Evolutionary conservation across 116 monocot genomes (phyloP).

Genomic region (Iris pallida): DNA sequence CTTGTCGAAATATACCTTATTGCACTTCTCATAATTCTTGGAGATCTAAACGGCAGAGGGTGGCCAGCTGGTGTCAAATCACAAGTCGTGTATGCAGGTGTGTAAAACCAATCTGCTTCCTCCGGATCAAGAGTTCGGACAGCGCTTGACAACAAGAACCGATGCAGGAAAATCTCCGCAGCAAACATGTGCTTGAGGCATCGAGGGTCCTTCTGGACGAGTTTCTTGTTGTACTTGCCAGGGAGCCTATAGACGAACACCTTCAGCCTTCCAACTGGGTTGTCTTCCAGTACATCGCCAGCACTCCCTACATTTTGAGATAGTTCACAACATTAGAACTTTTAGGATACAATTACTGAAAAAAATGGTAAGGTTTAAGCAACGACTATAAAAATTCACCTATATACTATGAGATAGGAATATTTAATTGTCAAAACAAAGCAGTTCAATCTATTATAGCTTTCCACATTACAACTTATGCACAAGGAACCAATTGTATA

Average conservation of each 20-base stretch:
- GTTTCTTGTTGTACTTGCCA: conserved; percentile 82
- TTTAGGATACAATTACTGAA: not conserved
- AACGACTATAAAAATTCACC: not conserved
- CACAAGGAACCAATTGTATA: too few species aligned
- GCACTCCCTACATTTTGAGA: conserved; percentile 53
- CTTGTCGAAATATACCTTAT: conserved; percentile 62
- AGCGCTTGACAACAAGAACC: conserved; percentile 79
- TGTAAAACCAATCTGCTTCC: conserved; percentile 93
- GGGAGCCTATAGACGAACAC: conserved; percentile 84
- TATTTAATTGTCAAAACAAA: too few species aligned
- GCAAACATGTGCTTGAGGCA: conserved; percentile 93
- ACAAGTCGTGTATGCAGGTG: conserved; percentile 78
- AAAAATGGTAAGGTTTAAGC: not conserved
- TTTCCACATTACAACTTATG: too few species aligned
- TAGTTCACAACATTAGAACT: not conserved
- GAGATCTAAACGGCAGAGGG: conserved; percentile 81
- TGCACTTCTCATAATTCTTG: conserved; percentile 81
- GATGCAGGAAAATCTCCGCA: conserved; percentile 84
- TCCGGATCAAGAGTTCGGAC: conserved; percentile 83
- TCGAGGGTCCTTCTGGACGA: conserved; percentile 71
- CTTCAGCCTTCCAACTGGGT: conserved; percentile 76
- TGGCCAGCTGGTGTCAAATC: conserved; percentile 69
- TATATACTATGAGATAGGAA: too few species aligned
- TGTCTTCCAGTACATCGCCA: conserved; percentile 84
- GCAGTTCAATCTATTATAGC: too few species aligned